Evolutionary conservation across 306 rosid genomes (phyloP).

Genomic region (Styphnolobium japonicum): DNA sequence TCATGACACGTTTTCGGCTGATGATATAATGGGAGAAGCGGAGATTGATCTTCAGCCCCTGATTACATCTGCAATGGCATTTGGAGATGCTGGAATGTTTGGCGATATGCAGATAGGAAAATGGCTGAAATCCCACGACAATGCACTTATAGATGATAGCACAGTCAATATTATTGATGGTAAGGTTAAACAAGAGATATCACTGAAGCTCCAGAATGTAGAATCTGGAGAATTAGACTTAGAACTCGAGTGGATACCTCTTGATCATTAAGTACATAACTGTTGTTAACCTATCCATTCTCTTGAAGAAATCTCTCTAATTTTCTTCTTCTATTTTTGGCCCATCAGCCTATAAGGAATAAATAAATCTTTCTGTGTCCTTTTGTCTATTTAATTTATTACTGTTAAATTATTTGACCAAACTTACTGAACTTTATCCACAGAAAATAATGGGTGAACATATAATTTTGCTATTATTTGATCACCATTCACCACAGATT

Average conservation of each 20-base stretch:
- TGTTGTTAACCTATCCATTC: slow-evolving; percentile 3
- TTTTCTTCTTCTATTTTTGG: background rate
- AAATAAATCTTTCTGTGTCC: background rate
- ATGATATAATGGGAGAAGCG: slow-evolving; percentile 99
- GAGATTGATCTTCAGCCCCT: slow-evolving; percentile 96
- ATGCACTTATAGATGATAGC: slow-evolving; percentile 80
- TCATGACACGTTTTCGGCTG: slow-evolving; percentile 83
- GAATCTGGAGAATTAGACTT: slow-evolving; percentile 83
- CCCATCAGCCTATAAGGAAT: background rate
- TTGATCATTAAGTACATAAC: slow-evolving; percentile 57
- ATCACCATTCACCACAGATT: background rate
- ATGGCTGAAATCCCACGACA: slow-evolving; percentile 87
- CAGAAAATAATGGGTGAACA: background rate
- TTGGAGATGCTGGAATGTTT: slow-evolving; percentile 87
- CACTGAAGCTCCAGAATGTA: slow-evolving; percentile 83
- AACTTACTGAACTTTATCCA: background rate
- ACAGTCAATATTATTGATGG: slow-evolving; percentile 72
- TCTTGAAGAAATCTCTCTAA: slow-evolving; percentile 17
- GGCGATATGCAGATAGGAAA: slow-evolving; percentile 92
- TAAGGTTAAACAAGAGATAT: slow-evolving; percentile 65
- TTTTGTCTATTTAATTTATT: slow-evolving; percentile 20
- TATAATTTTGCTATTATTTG: background rate
- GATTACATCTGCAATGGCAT: slow-evolving; percentile 87
- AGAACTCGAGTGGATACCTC: slow-evolving; percentile 90
- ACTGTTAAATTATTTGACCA: slow-evolving; percentile 6